A percentile compares a stretch with the other conserved stretches of the same genome.
These are phyloP conservation scores for Uronychia binucleata DNA, from an alignment of 73 alveolate species.

Conservation along the genomic window DNA sequence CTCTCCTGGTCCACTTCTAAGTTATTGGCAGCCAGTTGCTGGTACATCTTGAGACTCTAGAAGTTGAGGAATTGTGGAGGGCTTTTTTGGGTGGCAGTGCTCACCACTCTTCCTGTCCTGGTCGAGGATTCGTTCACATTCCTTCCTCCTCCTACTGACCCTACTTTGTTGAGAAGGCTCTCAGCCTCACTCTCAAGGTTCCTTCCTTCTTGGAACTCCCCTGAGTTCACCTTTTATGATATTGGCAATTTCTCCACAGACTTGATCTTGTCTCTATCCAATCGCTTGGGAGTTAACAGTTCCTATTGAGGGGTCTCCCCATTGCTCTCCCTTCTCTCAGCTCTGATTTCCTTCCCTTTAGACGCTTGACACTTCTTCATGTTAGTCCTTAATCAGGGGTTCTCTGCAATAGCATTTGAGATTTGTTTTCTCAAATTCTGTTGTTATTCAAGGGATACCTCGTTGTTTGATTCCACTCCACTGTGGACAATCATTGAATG, in stretches of 20 bases:
- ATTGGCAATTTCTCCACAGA: not conserved
- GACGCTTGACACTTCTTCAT: no score
- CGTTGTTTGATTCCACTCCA: not conserved
- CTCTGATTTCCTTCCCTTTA: not conserved
- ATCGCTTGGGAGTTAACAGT: not conserved
- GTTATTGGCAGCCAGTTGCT: not conserved
- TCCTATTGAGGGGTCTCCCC: not conserved
- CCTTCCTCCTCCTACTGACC: not conserved
- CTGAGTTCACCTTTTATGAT: not conserved
- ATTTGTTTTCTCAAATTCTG: not conserved
- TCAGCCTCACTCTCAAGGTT: not conserved
- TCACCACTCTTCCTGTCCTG: not conserved
- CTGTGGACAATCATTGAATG: not conserved
- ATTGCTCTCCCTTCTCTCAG: not conserved
- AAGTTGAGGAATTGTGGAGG: no score
- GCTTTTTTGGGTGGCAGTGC: no score
- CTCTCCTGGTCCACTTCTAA: no score
- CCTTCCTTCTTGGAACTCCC: not conserved
- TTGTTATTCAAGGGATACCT: not conserved
- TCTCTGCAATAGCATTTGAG: not conserved
- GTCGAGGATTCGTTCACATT: not conserved
- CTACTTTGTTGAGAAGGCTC: not conserved
- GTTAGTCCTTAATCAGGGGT: not conserved
- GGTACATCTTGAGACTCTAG: not conserved
- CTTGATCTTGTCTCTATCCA: not conserved